Evolutionary conservation across 768 basidiomycete genomes (phyloP).

Genomic region (Trametes maxima): DNA sequence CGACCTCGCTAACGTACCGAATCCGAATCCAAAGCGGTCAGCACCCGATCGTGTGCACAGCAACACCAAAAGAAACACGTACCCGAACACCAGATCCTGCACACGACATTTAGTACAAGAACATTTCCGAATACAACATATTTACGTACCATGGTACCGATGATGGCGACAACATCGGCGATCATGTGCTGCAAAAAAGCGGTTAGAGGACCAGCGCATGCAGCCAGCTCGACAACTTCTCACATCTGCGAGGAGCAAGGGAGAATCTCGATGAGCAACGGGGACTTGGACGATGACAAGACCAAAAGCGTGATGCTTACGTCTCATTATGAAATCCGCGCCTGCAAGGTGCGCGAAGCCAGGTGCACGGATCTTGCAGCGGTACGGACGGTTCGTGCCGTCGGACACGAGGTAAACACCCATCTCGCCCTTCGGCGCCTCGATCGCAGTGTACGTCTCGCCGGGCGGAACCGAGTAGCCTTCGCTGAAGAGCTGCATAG

Average conservation of each 20-base stretch:
- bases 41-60: not conserved
- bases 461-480: slow-evolving; percentile 96
- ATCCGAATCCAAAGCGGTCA: slow-evolving; percentile 6
- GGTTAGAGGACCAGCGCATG: slow-evolving; percentile 12
- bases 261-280: slow-evolving; percentile 20
- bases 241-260: slow-evolving; percentile 37
- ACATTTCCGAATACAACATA: not conserved
- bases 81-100: slow-evolving; percentile 92
- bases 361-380: slow-evolving; percentile 96
- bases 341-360: slow-evolving; percentile 96
- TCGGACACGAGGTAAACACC: slow-evolving; percentile 98
- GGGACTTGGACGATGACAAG: slow-evolving; percentile 5
- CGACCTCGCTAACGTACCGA: slow-evolving; percentile 43
- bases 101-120: slow-evolving; percentile 8
- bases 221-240: slow-evolving; percentile 25
- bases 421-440: slow-evolving; percentile 99
- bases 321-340: slow-evolving; percentile 97
- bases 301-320: slow-evolving; percentile 46
- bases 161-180: slow-evolving; percentile 94
- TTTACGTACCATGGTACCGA: slow-evolving; percentile 88
- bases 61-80: slow-evolving; percentile 39
- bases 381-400: slow-evolving; percentile 93
- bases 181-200: slow-evolving; percentile 67
- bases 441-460: slow-evolving; percentile 96
- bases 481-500: slow-evolving; percentile 83